Base-by-base conservation (phyloP, 495 filamentous ascomycete genomes). In the Penicillium canariense region DNA sequence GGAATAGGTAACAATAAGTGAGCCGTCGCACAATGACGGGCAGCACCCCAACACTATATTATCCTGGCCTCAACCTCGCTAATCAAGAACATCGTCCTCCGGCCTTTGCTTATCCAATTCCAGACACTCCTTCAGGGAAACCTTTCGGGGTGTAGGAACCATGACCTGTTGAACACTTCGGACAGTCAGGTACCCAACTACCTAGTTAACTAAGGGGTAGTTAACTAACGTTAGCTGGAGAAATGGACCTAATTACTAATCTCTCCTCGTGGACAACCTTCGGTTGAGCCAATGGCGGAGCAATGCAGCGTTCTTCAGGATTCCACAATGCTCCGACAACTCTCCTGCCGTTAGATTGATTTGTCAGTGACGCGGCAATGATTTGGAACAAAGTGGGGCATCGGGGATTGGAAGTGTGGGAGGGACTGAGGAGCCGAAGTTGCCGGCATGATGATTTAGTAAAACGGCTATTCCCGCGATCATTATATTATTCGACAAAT, bases 281-380 rank as follows among this genome's bases (percentile, higher is more conserved):
- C 22, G 10, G 2, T 42, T 23, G 2, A 7, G n/a, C 26, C 43
- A 46, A 28, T 30, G n/a, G 23, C 9, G 5, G 43, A 11, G 0
- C n/a, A 18, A 28, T 3, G 4, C 14, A 22, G 4, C 25, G 2
- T 28, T n/a, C 10, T 17, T 27, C 26, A 27, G 25, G 14, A 30
- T 46, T 46, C n/a, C 26, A 46, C n/a, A 3, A 30, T 14, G 5
- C 23, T n/a, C 25, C n/a, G 10, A 23, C 39, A 14, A 20, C 8
- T 15, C 4, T 20, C 9, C 10, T 26, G 18, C n/a, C 25, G 25
- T 2, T 27, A 22, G 6, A 17, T 32, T n/a, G 28, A 57, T 57
- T 52, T 57, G 54, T 52, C 40, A 57, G 54, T 42, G 25, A 28
- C 34, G 27, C 20, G 46, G 20, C 20, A 48, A 40, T 40, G 39